Percentiles rank a stretch among this genome's conserved stretches.
phyloP scores from a whole-genome alignment of 2,329 filamentous ascomycete species.

The Colletotrichum sansevieriae region DNA sequence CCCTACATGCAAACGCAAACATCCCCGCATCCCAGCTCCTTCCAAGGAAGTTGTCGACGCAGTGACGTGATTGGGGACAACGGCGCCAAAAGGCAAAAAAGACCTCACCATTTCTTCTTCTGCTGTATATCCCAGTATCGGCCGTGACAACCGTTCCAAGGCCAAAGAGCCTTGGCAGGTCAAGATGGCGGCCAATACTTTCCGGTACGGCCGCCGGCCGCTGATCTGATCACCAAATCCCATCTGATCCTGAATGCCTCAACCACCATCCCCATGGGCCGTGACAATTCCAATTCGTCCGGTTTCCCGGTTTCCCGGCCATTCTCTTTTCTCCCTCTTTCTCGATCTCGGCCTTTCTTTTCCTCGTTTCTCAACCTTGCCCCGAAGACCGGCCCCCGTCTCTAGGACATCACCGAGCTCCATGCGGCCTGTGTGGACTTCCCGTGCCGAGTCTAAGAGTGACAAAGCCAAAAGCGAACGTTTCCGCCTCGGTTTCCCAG shows the following conservation, averaged over 20 bases:
- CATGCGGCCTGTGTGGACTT: too few species aligned
- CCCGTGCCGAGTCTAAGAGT: too few species aligned
- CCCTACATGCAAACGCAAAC: background rate
- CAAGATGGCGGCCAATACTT: too few species aligned
- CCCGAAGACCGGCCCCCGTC: background rate
- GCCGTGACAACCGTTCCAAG: background rate
- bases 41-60: constrained; percentile 11
- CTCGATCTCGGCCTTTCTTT: constrained; percentile 6
- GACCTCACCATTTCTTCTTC: constrained; percentile 20
- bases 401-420: too few species aligned
- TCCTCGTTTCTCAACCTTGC: background rate
- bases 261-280: background rate
- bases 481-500: too few species aligned
- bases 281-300: background rate
- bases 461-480: too few species aligned
- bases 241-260: background rate
- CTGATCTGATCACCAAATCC: constrained; percentile 14
- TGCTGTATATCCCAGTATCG: background rate
- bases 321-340: background rate
- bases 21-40: background rate
- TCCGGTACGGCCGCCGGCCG: constrained; percentile 8
- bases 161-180: too few species aligned
- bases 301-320: constrained; percentile 27
- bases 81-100: background rate
- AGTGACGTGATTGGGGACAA: constrained; percentile 29